Evolutionary conservation across 768 basidiomycete genomes (phyloP).

Genomic region (Galerina sulciceps): DNA sequence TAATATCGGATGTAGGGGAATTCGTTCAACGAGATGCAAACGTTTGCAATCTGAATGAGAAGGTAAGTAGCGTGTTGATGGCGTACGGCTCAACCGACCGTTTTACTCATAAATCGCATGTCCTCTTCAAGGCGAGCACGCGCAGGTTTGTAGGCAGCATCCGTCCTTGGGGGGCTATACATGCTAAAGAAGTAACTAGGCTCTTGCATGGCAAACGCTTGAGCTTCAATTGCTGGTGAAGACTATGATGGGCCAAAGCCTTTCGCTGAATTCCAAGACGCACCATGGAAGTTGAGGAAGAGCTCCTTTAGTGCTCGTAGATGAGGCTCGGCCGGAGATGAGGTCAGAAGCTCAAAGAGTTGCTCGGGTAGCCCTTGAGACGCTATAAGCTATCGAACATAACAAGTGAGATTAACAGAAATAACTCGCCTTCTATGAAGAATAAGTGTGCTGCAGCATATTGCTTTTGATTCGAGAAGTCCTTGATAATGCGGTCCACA

Average conservation of each 20-base stretch:
- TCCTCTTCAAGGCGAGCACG: slow-evolving; percentile 87
- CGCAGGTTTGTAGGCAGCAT: slow-evolving; percentile 66
- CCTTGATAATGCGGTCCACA: slow-evolving; percentile 86
- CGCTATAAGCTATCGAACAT: slow-evolving; percentile 1
- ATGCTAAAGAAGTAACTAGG: slow-evolving; percentile 88
- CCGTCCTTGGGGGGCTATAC: slow-evolving; percentile 82
- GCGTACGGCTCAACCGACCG: slow-evolving; percentile 45
- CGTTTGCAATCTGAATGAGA: slow-evolving; percentile 73
- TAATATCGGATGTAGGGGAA: slow-evolving; percentile 95
- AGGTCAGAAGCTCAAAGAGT: slow-evolving; percentile 74
- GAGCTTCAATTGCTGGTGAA: slow-evolving; percentile 77
- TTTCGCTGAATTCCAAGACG: slow-evolving; percentile 27
- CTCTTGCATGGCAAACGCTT: slow-evolving; percentile 78
- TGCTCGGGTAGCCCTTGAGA: slow-evolving; percentile 72
- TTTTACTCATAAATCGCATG: slow-evolving; percentile 73
- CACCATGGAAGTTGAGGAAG: slow-evolving; percentile 93
- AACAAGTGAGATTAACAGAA: not conserved
- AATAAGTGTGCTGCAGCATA: slow-evolving; percentile 90
- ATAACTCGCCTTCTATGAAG: slow-evolving; percentile 79
- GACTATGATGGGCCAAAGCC: slow-evolving; percentile 5
- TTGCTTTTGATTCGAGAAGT: slow-evolving; percentile 68
- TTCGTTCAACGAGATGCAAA: slow-evolving; percentile 90
- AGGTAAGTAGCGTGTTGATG: not conserved
- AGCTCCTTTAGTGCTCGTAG: slow-evolving; percentile 84
- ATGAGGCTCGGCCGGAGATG: slow-evolving; percentile 77